Evolutionary conservation across 1,284 basidiomycete species (phyloP), one percentile per base, ranked within the genome.

Genomic region (Trichosporon coremiiforme): DNA sequence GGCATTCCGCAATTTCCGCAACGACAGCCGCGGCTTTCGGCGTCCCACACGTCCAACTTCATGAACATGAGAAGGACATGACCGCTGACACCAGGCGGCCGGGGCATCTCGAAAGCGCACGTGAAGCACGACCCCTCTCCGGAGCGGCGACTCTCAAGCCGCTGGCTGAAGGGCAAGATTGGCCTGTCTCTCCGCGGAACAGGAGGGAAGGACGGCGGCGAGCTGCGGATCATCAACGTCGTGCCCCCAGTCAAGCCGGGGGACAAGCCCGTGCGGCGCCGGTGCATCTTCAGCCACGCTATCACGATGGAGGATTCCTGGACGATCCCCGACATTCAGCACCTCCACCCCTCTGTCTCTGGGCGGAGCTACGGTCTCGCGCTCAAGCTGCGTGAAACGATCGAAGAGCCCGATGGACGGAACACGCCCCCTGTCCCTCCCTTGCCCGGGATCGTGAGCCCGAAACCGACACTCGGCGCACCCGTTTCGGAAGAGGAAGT

Each of bases 271-370:
- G 20, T 9, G 17, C 64, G 70, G 65, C 67, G 67, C 17, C 47
- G 47, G n/a, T 13, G 64, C 38, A 45, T 53, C 36, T 71, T 71
- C 65, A 47, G 57, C 8, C 35, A 68, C 0, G n/a, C 64, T 0
- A 17, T 68, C 15, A 65, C 47, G 5, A 66, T 60, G 13, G 66
- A 66, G 9, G 38, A 53, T 4, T 63, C 64, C 2, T 70, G 70
- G 68, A 22, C 63, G n/a, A 66, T 70, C 13, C 38, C 68, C 33
- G 72, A 71, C n/a, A 55, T 75, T 13, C 74, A 75, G 66, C 67
- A 65, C 15, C 20, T 75, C 12, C 74, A 73, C 66, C 47, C 65
- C 5, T 73, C 72, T 5, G 63, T 75, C 1, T 25, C 67, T 4
- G 47, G 62, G 12, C 64, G 72, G 7, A 35, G 25, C 29, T 67